phyloP scores from a whole-genome alignment of 352 stramenopile species.

The Globisporangium spinosum region DNA sequence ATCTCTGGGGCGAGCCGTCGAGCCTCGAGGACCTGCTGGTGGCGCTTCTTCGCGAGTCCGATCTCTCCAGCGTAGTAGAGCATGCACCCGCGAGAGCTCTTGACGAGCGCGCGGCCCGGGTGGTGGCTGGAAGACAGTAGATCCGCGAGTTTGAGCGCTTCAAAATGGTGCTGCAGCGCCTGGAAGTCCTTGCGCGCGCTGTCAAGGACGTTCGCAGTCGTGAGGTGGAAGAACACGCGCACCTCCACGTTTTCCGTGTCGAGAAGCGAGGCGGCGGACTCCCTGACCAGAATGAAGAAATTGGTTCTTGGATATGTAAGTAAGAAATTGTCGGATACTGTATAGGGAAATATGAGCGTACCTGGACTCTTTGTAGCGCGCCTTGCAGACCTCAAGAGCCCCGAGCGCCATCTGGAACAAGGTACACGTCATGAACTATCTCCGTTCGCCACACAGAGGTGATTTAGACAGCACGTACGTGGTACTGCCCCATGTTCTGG shows the following conservation, averaged over 20 bases:
- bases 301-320: neutral
- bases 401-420: conserved; percentile 54
- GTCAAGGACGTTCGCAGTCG: conserved; percentile 51
- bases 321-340: neutral
- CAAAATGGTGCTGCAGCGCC: conserved; percentile 44
- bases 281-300: neutral
- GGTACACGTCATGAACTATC: neutral
- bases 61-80: conserved; percentile 58
- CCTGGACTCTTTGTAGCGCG: conserved; percentile 32
- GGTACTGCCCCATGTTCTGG: conserved; percentile 59
- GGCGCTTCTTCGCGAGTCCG: conserved; percentile 43
- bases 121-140: conserved; percentile 31
- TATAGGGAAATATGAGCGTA: conserved; percentile 7
- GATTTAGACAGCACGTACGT: conserved; percentile 31
- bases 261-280: neutral
- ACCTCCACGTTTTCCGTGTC: conserved; percentile 30
- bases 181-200: conserved; percentile 47
- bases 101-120: conserved; percentile 32
- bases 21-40: conserved; percentile 45
- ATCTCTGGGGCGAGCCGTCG: conserved; percentile 23
- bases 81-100: conserved; percentile 49
- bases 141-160: conserved; percentile 43
- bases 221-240: conserved; percentile 49
- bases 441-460: neutral
- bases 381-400: conserved; percentile 39